These are phyloP conservation scores for Scheffersomyces stipitis DNA, from an alignment of 805 yeast genomes.

Conservation along the genomic window DNA sequence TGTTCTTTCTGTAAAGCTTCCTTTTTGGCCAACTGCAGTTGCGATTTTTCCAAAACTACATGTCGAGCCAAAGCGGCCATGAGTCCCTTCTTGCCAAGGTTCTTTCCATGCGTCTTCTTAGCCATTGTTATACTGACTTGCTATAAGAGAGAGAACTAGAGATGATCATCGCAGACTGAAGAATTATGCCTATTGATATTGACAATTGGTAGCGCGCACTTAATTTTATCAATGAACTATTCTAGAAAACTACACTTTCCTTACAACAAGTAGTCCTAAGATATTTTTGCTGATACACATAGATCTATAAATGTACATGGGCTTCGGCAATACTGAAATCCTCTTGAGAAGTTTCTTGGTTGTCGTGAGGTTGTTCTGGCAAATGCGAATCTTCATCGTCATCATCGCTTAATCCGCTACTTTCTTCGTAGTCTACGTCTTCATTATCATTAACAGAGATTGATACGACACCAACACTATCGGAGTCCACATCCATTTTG, in stretches of 20 bases:
- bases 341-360: too few species aligned
- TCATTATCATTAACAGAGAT: too few species aligned
- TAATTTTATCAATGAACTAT: too few species aligned
- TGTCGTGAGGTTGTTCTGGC: too few species aligned
- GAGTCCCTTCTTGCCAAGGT: conserved; percentile 31
- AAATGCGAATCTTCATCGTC: too few species aligned
- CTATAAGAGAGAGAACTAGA: too few species aligned
- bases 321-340: background rate
- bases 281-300: too few species aligned
- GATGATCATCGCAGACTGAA: conserved; percentile 21
- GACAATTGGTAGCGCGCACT: too few species aligned
- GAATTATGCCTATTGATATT: too few species aligned
- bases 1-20: conserved; percentile 16
- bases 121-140: conserved; percentile 28
- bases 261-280: too few species aligned
- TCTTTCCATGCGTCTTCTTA: conserved; percentile 31
- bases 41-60: conserved; percentile 17
- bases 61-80: conserved; percentile 38
- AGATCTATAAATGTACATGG: background rate
- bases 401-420: background rate
- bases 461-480: background rate
- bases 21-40: conserved; percentile 13
- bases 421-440: conserved; percentile 1
- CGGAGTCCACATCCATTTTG: background rate
- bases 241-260: too few species aligned